Evolutionary conservation across 805 yeast species (phyloP), one percentile per base, ranked within the genome.

Genomic region (Yamadazyma paraphyllophila): DNA sequence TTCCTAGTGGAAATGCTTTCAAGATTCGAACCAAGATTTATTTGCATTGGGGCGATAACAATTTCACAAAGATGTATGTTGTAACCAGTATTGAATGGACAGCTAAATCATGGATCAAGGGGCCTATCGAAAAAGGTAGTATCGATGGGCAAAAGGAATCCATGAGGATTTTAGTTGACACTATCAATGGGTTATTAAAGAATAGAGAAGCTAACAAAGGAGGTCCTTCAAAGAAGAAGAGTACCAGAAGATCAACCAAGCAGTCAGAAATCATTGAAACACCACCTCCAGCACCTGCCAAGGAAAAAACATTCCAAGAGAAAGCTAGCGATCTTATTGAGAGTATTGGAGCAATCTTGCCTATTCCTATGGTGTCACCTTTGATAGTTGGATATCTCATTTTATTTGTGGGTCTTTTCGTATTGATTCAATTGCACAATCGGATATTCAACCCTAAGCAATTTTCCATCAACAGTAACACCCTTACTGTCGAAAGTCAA

Each of bases 1-100:
- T 86, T n/a, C 95, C 95, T 0, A 81, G 86, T 29, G 94, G 95
- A 7, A 76, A 71, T 51, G 70, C 85, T 0, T 87, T 87, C 53
- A 71, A 74, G 39, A 85, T 84, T 2, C 71, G 74, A 43, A 83
- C 94, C 1, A 69, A 73, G 25, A 73, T 77, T 30, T 74, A 74
- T 53, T 62, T 85, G 6, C 71, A 80, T 9, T 86, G 95, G 94
- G 86, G 75, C 3, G 69, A 67, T 2, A 71, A 74, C 41, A 82
- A 82, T 58, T 48, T 62, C 7, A 84, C 91, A 0, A 68, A 67
- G 20, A 31, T 85, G 5, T 65, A 67, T 17, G 78, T 83, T 12
- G 73, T 78, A 27, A 82, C 83, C 2, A 65, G 65, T 26, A 75
- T 85, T 37, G 79, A 80, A 45, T 87, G 95, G 95, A 65, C 82